Conservation (phyloP, 1,284 basidiomycete species). For the Porodaedalea pini region DNA sequence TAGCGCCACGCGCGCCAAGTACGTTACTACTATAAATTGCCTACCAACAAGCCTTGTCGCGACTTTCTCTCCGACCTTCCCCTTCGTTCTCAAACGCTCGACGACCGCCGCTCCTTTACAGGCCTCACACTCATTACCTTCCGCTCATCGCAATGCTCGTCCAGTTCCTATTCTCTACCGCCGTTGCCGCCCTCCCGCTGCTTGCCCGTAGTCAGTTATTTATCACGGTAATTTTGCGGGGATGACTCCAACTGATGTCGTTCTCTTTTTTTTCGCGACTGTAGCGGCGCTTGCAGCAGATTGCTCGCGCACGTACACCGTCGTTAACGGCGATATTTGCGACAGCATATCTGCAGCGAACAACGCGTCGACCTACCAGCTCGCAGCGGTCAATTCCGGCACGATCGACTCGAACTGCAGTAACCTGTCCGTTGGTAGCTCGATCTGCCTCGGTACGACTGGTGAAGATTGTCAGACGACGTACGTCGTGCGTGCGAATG, state of each 20-base stretch:
- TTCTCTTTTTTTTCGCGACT: neutral
- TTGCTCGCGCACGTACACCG: slow-evolving; percentile 51
- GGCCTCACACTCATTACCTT: slow-evolving; percentile 5
- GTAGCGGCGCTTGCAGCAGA: slow-evolving; percentile 15
- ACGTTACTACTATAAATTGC: slow-evolving; percentile 3
- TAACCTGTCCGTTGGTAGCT: slow-evolving; percentile 50
- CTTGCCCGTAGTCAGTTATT: slow-evolving; percentile 12
- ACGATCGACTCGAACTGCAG: slow-evolving; percentile 44
- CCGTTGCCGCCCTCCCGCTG: slow-evolving; percentile 14
- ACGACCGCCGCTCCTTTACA: slow-evolving; percentile 12
- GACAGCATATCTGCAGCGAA: slow-evolving; percentile 64
- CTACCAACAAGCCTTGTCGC: neutral
- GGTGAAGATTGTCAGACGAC: slow-evolving; percentile 47
- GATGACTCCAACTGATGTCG: neutral
- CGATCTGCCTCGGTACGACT: slow-evolving; percentile 47
- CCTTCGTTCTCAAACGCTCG: slow-evolving; percentile 1
- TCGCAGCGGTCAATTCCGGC: slow-evolving; percentile 53
- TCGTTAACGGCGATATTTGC: slow-evolving; percentile 59
- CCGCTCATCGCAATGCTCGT: slow-evolving; percentile 16
- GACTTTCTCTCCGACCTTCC: neutral
- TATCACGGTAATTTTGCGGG: slow-evolving; percentile 23
- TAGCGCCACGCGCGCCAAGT: neutral
- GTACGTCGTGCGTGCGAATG: slow-evolving; percentile 46
- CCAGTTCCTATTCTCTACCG: slow-evolving; percentile 11
- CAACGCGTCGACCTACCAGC: slow-evolving; percentile 73